Evolutionary conservation across 1,284 basidiomycete species (phyloP), one percentile per base, ranked within the genome.

Genomic region (Butyriboletus appendiculatus): DNA sequence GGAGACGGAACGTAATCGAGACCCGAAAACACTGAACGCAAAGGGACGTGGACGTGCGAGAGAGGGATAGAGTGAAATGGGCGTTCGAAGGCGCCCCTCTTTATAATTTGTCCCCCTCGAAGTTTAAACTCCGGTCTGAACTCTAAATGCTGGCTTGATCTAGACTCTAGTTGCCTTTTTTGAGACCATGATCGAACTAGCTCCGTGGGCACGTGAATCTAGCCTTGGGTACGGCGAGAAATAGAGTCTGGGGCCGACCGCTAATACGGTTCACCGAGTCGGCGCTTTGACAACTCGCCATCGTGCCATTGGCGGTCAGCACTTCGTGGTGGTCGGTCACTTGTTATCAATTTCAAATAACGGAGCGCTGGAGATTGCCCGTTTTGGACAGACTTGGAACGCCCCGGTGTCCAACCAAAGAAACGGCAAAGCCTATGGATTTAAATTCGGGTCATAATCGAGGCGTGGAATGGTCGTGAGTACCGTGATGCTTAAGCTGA

Each of bases 81-180:
- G 59, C 61, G 39, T 60, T 57, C 60, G 59, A 65, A 70, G 67
- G 65, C 60, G 64, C 62, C 65, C 56, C 51, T 62, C 59, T 65
- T 80, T 86, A 79, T 84, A 88, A 79, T 78, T 54, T 51, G 50
- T 61, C 53, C 52, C 62, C 59, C 50, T 56, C 58, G 50, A 59
- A 56, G 64, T 83, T 80, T 63, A 74, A 76, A 80, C 81, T 81
- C 81, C 80, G 81, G 50, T 50, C 28, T 67, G 68, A 68, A 68
- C 70, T 64, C 59, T 70, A 71, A 67, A 48, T 48, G 44, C 43
- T 53, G 41, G 43, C 49, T 48, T 48, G 57, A 57, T 64, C 66
- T 56, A 59, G 66, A 62, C 60, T 54, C 51, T 20, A 15, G 12
- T 48, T 65, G 47, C 63, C 65, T 59, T 62, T 62, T 58, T 37